These are phyloP conservation scores for Daldinia vernicosa DNA, from an alignment of 495 filamentous ascomycete species.

Conservation along the genomic window DNA sequence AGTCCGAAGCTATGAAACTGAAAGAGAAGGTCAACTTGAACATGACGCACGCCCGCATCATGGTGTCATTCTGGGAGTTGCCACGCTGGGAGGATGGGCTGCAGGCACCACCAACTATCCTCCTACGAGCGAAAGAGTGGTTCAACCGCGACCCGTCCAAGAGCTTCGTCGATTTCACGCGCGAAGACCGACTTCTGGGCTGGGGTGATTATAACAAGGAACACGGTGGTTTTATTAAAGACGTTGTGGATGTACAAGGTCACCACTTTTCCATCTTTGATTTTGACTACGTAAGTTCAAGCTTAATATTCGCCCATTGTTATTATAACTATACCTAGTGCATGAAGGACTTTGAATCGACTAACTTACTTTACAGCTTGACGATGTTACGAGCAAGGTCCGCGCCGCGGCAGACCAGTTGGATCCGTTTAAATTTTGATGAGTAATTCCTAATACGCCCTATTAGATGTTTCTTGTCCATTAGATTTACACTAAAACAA, in stretches of 20 bases:
- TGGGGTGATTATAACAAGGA: constrained; percentile 50
- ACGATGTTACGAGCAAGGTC: constrained; percentile 45
- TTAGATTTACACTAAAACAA: background rate
- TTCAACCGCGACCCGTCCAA: constrained; percentile 39
- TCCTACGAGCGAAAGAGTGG: constrained; percentile 50
- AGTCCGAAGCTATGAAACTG: constrained; percentile 46
- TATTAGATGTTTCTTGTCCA: background rate
- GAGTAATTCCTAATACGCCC: background rate
- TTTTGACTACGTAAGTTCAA: constrained; percentile 37
- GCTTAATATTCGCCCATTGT: background rate
- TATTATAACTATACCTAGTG: background rate
- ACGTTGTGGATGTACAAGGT: constrained; percentile 51
- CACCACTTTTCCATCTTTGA: constrained; percentile 58
- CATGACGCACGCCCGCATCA: constrained; percentile 50
- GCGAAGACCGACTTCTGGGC: constrained; percentile 48
- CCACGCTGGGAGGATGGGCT: constrained; percentile 46
- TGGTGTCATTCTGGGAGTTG: constrained; percentile 49
- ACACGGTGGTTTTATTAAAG: constrained; percentile 45
- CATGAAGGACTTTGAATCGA: background rate
- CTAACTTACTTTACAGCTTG: constrained; percentile 31
- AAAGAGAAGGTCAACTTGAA: constrained; percentile 50
- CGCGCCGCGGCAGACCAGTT: constrained; percentile 47
- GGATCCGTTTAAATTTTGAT: constrained; percentile 37
- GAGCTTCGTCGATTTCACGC: constrained; percentile 48
- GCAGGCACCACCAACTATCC: constrained; percentile 45